A percentile compares a stretch with the other conserved stretches of the same genome.
Evolutionary conservation across 352 stramenopile genomes (phyloP).

Genomic region (Aphanomyces astaci): DNA sequence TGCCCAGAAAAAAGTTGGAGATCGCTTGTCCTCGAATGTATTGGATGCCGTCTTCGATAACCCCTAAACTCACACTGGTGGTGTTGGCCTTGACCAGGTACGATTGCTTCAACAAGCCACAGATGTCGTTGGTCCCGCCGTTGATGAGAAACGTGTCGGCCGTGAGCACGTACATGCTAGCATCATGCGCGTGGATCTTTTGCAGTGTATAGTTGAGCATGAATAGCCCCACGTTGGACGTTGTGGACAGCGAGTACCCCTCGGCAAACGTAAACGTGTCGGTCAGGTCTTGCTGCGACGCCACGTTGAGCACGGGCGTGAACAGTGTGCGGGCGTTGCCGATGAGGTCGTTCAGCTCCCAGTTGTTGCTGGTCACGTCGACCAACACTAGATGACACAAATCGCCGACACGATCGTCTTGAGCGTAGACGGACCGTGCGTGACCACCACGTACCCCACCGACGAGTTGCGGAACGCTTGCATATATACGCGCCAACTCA

Average conservation of each 20-base stretch:
- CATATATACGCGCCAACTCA: no score
- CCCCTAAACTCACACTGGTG: no score
- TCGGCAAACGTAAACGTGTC: neutral
- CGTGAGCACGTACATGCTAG: neutral
- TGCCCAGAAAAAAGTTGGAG: neutral
- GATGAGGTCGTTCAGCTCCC: constrained; percentile 1
- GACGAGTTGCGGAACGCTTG: no score
- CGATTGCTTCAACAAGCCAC: neutral
- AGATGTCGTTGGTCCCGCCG: neutral
- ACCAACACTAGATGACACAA: neutral
- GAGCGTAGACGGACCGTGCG: no score
- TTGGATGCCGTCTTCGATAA: neutral
- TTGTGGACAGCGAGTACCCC: neutral
- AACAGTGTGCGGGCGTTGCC: neutral
- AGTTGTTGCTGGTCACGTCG: neutral
- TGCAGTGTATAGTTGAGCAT: neutral
- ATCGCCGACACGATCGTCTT: no score
- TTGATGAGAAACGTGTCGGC: neutral
- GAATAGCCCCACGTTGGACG: neutral
- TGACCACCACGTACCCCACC: no score
- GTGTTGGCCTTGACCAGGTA: neutral
- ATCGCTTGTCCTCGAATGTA: neutral
- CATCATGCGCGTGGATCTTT: neutral
- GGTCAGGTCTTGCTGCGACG: neutral
- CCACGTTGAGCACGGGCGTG: neutral